Evolutionary conservation across 2,329 filamentous ascomycete genomes (phyloP).

Genomic region (Aspergillus uvarum): DNA sequence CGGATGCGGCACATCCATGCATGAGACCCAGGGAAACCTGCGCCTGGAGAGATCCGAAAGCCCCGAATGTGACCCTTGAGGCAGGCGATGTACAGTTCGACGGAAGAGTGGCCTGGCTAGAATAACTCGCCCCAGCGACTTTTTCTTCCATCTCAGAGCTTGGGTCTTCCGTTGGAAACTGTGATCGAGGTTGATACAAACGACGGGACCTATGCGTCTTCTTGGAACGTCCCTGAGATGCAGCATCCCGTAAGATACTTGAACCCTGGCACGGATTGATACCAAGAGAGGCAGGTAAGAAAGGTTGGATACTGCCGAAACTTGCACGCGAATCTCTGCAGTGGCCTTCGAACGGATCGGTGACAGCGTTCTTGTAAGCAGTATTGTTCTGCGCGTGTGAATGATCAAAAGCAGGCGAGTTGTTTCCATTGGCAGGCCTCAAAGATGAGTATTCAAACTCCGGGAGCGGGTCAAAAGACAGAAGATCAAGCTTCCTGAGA

Average conservation of each 20-base stretch:
- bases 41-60: conserved; percentile 13
- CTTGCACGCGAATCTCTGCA: conserved; percentile 7
- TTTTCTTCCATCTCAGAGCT: conserved; percentile 6
- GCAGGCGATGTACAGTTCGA: conserved; percentile 16
- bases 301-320: conserved; percentile 20
- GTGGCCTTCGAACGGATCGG: conserved; percentile 13
- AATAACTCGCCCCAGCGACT: conserved; percentile 12
- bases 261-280: not conserved
- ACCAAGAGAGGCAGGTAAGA: conserved; percentile 17
- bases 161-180: conserved; percentile 2
- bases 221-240: conserved; percentile 15
- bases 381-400: conserved; percentile 10
- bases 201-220: conserved; percentile 22
- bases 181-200: conserved; percentile 22
- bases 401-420: conserved; percentile 5
- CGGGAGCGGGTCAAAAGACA: conserved; percentile 21
- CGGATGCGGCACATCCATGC: conserved; percentile 14
- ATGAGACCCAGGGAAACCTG: conserved; percentile 10
- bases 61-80: conserved; percentile 15
- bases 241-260: not conserved
- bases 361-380: conserved; percentile 13
- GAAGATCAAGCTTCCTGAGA: conserved; percentile 23
- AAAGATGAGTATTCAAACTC: conserved; percentile 21
- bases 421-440: conserved; percentile 1
- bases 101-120: conserved; percentile 9